Conservation (phyloP, 352 stramenopile genomes). For the Pythium coloratum region DNA sequence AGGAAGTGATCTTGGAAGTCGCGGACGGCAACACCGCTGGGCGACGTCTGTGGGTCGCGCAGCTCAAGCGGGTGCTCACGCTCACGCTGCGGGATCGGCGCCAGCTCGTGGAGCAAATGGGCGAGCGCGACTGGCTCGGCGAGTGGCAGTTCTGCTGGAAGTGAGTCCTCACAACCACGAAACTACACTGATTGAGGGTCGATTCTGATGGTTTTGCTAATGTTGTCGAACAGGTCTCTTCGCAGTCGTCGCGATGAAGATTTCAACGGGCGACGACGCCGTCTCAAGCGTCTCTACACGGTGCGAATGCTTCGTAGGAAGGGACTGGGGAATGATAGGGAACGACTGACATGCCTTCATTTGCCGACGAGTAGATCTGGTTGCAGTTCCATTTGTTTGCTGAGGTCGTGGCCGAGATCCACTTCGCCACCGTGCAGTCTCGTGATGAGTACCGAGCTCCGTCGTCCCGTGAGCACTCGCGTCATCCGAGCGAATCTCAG, state of each 20-base stretch:
- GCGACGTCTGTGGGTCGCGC: slow-evolving; percentile 63
- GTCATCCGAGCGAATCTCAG: slow-evolving; percentile 20
- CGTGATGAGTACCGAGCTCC: slow-evolving; percentile 27
- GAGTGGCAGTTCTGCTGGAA: slow-evolving; percentile 76
- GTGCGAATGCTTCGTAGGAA: slow-evolving; percentile 22
- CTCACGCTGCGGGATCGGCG: slow-evolving; percentile 50
- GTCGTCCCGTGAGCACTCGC: slow-evolving; percentile 12
- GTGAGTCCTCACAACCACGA: neutral
- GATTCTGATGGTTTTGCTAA: neutral
- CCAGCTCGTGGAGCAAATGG: slow-evolving; percentile 54
- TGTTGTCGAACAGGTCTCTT: slow-evolving; percentile 27
- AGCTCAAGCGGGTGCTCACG: slow-evolving; percentile 52
- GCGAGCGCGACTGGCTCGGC: slow-evolving; percentile 72
- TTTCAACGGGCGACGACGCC: slow-evolving; percentile 40
- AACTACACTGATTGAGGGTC: neutral
- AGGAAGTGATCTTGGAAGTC: slow-evolving; percentile 65
- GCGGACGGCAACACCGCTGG: slow-evolving; percentile 75
- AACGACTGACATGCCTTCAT: neutral
- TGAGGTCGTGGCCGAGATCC: slow-evolving; percentile 66
- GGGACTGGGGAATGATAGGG: neutral
- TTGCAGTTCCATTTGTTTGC: slow-evolving; percentile 75
- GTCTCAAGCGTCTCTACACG: slow-evolving; percentile 60
- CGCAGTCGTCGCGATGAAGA: slow-evolving; percentile 31
- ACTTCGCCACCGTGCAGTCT: slow-evolving; percentile 51
- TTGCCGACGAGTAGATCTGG: slow-evolving; percentile 57